These are phyloP conservation scores for Wickerhamiella galacta DNA, from an alignment of 805 yeast genomes.

Conservation along the genomic window DNA sequence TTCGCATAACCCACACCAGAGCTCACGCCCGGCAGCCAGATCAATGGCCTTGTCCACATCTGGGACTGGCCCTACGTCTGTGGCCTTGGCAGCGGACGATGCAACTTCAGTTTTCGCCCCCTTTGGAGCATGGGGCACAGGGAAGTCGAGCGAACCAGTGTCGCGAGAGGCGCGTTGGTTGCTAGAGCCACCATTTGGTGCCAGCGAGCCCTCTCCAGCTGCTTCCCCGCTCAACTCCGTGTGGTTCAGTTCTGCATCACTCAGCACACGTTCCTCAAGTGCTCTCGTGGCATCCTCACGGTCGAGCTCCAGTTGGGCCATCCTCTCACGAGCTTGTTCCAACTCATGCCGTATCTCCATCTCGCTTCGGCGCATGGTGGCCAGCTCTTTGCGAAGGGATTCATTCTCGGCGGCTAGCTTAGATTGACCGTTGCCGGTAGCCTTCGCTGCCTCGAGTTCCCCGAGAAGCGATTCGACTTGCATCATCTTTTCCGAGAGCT, in stretches of 20 bases:
- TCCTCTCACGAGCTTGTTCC: neutral
- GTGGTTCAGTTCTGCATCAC: neutral
- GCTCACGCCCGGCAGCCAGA: constrained; percentile 54
- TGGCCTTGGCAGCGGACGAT: neutral
- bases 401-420: neutral
- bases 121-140: neutral
- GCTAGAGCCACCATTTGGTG: neutral
- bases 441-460: neutral
- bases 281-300: neutral
- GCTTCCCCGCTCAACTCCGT: too few relatives aligned
- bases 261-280: neutral
- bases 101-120: neutral
- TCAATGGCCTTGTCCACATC: constrained; percentile 23
- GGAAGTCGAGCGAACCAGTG: constrained; percentile 2
- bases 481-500: neutral
- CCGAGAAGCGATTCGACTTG: neutral
- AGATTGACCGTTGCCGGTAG: neutral
- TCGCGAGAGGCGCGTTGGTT: neutral
- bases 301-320: neutral
- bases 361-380: neutral
- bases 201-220: too few relatives aligned
- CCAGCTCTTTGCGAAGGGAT: neutral
- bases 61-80: neutral
- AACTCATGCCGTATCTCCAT: neutral
- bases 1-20: constrained; percentile 93